These are phyloP conservation scores for Trametes polyzona DNA, from an alignment of 1,284 basidiomycete genomes.

Conservation along the genomic window DNA sequence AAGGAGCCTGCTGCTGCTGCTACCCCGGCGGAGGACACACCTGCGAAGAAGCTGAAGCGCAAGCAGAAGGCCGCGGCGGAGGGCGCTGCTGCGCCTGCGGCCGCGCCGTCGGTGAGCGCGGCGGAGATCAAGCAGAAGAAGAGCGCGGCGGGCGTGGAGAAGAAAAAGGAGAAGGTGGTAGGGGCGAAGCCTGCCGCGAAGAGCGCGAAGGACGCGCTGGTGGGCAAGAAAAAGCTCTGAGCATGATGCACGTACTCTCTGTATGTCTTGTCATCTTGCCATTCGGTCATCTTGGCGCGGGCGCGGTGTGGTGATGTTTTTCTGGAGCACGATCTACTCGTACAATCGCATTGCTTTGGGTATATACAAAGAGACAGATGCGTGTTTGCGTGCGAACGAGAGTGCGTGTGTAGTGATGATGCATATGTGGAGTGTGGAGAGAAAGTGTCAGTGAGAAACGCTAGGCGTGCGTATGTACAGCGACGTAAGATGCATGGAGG, in stretches of 20 bases:
- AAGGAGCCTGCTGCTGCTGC: not conserved
- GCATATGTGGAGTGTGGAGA: conserved; percentile 7
- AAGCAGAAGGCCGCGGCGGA: conserved; percentile 23
- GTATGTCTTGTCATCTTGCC: not conserved
- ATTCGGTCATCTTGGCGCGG: not conserved
- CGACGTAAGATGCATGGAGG: conserved; percentile 8
- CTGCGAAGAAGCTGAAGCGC: conserved; percentile 28
- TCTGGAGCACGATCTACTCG: conserved; percentile 3
- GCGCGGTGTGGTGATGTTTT: not conserved
- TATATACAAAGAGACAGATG: conserved; percentile 4
- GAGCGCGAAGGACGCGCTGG: conserved; percentile 55
- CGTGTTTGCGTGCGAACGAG: conserved; percentile 8
- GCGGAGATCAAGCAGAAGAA: conserved; percentile 54
- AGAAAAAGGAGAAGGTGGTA: conserved; percentile 62
- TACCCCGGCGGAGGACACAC: conserved; percentile 6
- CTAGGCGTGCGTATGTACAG: conserved; percentile 9
- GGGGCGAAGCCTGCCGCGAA: conserved; percentile 45
- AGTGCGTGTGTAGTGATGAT: not conserved
- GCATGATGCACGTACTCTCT: too few species aligned
- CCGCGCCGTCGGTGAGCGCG: conserved; percentile 13
- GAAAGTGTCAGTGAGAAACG: not conserved
- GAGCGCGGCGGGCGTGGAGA: conserved; percentile 47
- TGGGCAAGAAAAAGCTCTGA: conserved; percentile 45
- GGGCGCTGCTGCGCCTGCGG: not conserved
- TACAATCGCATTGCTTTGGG: conserved; percentile 9